These are phyloP conservation scores for Naganishia onofrii DNA, from an alignment of 768 basidiomycete genomes.

Conservation along the genomic window DNA sequence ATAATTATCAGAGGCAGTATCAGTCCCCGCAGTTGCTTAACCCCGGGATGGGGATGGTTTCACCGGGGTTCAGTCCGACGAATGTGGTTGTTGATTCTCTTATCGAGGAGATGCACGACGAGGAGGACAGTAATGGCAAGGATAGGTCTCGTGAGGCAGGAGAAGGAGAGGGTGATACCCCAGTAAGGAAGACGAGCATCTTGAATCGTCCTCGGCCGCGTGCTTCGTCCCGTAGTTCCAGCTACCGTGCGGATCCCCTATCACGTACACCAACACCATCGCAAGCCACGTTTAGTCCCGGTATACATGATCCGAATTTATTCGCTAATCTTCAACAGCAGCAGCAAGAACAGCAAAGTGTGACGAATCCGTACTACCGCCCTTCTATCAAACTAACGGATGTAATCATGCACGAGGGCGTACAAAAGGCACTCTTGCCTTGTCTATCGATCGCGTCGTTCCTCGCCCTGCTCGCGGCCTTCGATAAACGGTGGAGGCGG, in stretches of 20 bases:
- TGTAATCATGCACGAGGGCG: constrained; percentile 23
- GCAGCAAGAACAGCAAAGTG: not conserved
- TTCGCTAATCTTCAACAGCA: not conserved
- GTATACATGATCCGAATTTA: not conserved
- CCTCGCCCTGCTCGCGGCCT: constrained; percentile 41
- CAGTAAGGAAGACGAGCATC: constrained; percentile 24
- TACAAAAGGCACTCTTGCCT: constrained; percentile 36
- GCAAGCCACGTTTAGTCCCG: constrained; percentile 10
- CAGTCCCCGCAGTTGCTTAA: not conserved
- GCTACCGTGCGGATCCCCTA: not conserved
- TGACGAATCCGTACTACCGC: constrained; percentile 16
- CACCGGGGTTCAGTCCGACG: constrained; percentile 21
- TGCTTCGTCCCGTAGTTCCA: not conserved
- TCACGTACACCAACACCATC: constrained; percentile 19
- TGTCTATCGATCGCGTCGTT: constrained; percentile 46
- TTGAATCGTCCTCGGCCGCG: constrained; percentile 28
- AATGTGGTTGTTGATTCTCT: constrained; percentile 12
- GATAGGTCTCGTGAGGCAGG: not conserved
- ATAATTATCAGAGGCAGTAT: not conserved
- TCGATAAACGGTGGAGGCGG: constrained; percentile 36
- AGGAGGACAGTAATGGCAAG: not conserved
- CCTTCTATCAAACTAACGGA: constrained; percentile 2
- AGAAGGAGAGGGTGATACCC: not conserved
- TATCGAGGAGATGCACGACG: constrained; percentile 24
- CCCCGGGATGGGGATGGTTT: constrained; percentile 10